phyloP scores from a whole-genome alignment of 1,284 basidiomycete species.

The Marasmius tenuissimus region DNA sequence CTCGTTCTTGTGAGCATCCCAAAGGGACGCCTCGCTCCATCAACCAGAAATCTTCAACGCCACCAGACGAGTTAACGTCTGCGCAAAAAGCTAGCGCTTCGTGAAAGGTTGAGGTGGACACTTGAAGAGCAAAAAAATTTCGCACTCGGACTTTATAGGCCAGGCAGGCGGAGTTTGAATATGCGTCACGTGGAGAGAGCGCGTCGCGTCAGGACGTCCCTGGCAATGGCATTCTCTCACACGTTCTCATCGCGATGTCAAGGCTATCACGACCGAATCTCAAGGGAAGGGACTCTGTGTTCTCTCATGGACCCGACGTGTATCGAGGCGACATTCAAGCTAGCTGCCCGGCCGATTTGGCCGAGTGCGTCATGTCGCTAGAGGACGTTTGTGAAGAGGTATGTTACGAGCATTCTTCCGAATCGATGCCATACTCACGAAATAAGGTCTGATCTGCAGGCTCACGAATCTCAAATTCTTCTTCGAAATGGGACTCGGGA shows the following conservation, averaged over 20 bases:
- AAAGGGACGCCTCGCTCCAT: constrained; percentile 67
- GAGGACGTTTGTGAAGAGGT: constrained; percentile 78
- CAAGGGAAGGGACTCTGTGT: constrained; percentile 66
- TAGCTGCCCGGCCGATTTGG: constrained; percentile 65
- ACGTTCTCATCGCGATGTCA: constrained; percentile 36
- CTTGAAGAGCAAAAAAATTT: constrained; percentile 25
- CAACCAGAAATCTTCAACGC: constrained; percentile 61
- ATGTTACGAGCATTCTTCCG: constrained; percentile 4
- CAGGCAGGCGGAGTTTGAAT: neutral
- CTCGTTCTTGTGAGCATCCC: constrained; percentile 68
- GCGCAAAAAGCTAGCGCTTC: constrained; percentile 32
- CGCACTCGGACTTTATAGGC: too few relatives aligned
- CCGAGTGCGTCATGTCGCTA: constrained; percentile 71
- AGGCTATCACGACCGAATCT: constrained; percentile 57
- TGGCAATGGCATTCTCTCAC: neutral
- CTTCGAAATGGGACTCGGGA: constrained; percentile 69
- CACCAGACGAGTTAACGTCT: constrained; percentile 33
- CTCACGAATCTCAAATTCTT: constrained; percentile 65
- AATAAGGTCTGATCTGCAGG: constrained; percentile 34
- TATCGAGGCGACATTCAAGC: constrained; percentile 60
- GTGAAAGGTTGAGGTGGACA: constrained; percentile 42
- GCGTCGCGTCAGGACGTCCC: neutral
- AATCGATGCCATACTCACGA: neutral
- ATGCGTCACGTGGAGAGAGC: neutral
- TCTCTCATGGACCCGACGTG: constrained; percentile 56